Conservation (phyloP, 169 alveolate species). For the Blepharisma undulans region DNA sequence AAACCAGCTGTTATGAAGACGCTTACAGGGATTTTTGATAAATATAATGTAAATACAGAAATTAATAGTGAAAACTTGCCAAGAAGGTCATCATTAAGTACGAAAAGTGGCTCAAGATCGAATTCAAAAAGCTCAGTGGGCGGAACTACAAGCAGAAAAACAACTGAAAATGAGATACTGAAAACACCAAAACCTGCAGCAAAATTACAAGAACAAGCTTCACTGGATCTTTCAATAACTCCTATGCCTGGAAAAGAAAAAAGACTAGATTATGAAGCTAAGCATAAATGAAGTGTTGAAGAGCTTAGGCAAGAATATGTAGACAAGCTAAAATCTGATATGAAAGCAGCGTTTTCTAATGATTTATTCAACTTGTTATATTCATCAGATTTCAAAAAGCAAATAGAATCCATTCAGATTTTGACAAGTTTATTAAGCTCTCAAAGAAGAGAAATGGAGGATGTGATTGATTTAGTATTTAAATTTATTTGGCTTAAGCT, state of each 20-base stretch:
- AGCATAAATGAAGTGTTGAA: slow-evolving; percentile 59
- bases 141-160: background rate
- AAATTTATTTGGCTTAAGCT: slow-evolving; percentile 67
- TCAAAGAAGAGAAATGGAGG: slow-evolving; percentile 46
- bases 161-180: background rate
- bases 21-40: slow-evolving; percentile 51
- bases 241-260: slow-evolving; percentile 55
- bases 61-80: background rate
- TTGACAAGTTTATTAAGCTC: slow-evolving; percentile 49
- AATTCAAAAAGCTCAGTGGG: background rate
- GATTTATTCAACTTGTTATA: slow-evolving; percentile 42
- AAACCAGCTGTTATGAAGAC: slow-evolving; percentile 76
- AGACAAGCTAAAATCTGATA: slow-evolving; percentile 61
- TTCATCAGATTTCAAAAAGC: slow-evolving; percentile 62
- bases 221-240: background rate
- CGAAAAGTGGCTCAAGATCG: background rate
- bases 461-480: slow-evolving; percentile 66
- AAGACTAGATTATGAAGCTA: slow-evolving; percentile 68
- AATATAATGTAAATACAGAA: background rate
- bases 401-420: slow-evolving; percentile 56
- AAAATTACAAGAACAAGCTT: background rate
- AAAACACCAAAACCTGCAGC: background rate
- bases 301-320: slow-evolving; percentile 66
- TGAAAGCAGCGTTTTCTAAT: slow-evolving; percentile 52
- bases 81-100: background rate